Conservation (phyloP, 805 yeast species). For the Wickerhamomyces ciferrii region DNA sequence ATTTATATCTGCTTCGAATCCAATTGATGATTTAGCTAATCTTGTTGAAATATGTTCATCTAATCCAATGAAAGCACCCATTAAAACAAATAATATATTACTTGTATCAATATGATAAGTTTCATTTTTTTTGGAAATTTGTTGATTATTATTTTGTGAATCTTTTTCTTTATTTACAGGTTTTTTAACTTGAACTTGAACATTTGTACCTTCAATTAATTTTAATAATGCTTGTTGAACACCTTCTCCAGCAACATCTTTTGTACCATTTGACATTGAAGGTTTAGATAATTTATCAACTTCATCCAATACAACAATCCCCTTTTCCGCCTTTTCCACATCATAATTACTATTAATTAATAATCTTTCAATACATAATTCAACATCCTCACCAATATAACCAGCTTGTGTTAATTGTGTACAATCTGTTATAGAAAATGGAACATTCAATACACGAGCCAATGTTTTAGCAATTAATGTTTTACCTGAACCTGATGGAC, state of each 20-base stretch:
- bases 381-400: constrained; percentile 61
- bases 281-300: constrained; percentile 53
- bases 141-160: constrained; percentile 23
- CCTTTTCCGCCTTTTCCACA: constrained; percentile 46
- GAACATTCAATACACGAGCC: constrained; percentile 47
- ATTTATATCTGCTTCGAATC: constrained; percentile 17
- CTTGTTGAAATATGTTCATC: constrained; percentile 43
- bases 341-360: constrained; percentile 45
- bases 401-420: constrained; percentile 63
- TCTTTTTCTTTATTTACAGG: constrained; percentile 29
- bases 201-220: constrained; percentile 50
- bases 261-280: constrained; percentile 38
- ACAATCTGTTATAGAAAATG: constrained; percentile 56
- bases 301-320: constrained; percentile 57
- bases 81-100: constrained; percentile 47
- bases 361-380: constrained; percentile 48
- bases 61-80: constrained; percentile 61
- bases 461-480: constrained; percentile 51
- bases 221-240: constrained; percentile 57
- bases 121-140: constrained; percentile 32
- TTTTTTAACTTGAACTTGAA: constrained; percentile 41
- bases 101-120: constrained; percentile 47
- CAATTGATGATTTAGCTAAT: constrained; percentile 21
- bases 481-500: constrained; percentile 62
- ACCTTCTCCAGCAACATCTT: constrained; percentile 62